These are phyloP conservation scores for Mycena rebaudengoi DNA, from an alignment of 768 basidiomycete species.

Conservation along the genomic window DNA sequence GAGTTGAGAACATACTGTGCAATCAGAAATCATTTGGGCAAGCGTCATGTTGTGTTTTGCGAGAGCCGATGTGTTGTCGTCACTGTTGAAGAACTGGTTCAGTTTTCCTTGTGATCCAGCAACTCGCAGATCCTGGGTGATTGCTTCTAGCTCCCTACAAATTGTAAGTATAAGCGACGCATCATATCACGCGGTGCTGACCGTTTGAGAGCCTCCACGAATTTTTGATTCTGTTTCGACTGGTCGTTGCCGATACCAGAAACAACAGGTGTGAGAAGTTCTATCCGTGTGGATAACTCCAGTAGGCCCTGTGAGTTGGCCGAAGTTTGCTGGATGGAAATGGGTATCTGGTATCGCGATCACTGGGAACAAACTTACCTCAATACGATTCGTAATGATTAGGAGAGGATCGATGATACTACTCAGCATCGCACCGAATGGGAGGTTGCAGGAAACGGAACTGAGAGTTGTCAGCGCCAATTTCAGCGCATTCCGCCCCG, in stretches of 20 bases:
- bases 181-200: neutral
- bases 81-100: conserved; percentile 1
- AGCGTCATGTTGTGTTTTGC: neutral
- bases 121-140: neutral
- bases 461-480: neutral
- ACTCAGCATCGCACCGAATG: neutral
- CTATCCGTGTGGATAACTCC: neutral
- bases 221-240: neutral
- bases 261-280: neutral
- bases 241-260: neutral
- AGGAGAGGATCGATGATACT: neutral
- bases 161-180: neutral
- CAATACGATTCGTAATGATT: neutral
- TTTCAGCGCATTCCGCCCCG: no score
- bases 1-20: neutral
- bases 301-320: neutral
- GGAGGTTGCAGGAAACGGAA: neutral
- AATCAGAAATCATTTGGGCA: neutral
- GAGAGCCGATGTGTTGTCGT: neutral
- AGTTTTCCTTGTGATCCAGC: neutral
- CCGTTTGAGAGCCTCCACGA: neutral
- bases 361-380: neutral
- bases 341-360: neutral
- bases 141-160: neutral
- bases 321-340: neutral